Evolutionary conservation across 352 stramenopile species (phyloP).

Genomic region (Blastocystis sp.): DNA sequence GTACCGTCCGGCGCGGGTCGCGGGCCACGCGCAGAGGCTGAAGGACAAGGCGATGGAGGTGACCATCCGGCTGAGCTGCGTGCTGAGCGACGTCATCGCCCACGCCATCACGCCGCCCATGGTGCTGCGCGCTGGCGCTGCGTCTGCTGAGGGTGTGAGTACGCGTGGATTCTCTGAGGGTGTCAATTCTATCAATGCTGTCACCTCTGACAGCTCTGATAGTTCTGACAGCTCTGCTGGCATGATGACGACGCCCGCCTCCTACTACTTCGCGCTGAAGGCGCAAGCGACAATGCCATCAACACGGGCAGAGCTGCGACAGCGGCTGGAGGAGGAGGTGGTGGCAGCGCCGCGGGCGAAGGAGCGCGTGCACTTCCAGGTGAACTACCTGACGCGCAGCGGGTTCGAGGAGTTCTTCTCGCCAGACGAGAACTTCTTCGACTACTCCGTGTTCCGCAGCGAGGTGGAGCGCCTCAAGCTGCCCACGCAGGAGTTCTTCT

Average conservation of each 20-base stretch:
- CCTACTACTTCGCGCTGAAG: neutral
- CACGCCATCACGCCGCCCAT: slow-evolving; percentile 39
- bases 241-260: neutral
- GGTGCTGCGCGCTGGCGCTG: neutral
- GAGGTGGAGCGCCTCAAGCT: slow-evolving; percentile 50
- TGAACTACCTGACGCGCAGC: slow-evolving; percentile 17
- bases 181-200: too few species aligned
- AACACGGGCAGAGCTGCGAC: neutral
- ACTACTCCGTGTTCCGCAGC: slow-evolving; percentile 53
- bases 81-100: slow-evolving; percentile 18
- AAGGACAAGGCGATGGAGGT: slow-evolving; percentile 39
- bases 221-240: too few species aligned
- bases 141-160: neutral
- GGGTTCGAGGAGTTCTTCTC: slow-evolving; percentile 46
- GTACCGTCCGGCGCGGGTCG: neutral
- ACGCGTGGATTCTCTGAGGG: too few species aligned
- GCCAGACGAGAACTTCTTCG: slow-evolving; percentile 40
- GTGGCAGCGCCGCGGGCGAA: neutral
- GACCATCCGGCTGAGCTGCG: slow-evolving; percentile 30
- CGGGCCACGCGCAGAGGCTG: neutral
- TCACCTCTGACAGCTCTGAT: too few species aligned
- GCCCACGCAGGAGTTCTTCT: slow-evolving; percentile 54
- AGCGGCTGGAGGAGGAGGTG: neutral
- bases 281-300: neutral
- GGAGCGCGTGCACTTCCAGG: slow-evolving; percentile 53